Evolutionary conservation across 805 yeast species (phyloP), one percentile per base, ranked within the genome.

Genomic region (Pichia eremophila): DNA sequence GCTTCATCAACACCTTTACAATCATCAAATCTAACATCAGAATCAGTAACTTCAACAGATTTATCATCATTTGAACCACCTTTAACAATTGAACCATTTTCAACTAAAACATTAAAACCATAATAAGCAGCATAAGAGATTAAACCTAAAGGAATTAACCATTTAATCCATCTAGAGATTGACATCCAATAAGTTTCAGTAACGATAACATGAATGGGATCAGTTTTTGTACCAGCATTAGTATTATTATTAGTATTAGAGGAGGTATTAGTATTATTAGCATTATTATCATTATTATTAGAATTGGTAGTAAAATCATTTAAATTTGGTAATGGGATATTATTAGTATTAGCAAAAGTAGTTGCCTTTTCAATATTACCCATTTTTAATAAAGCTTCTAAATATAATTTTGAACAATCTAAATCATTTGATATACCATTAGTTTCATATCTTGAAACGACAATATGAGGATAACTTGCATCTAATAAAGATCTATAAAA

Each of bases 1-100:
- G 99, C 99, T 70, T 93, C 99, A 67, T 95, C 99, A 52, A 91
- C 95, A 48, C 99, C 99, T 60, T 90, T 83, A 35, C 95, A 98
- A 64, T 93, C 99, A 41, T 81, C 78, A 65, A 93, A 93, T 62
- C 81, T 82, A 38, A 90, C 97, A 39, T 85, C 85, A 7, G 91
- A 84, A 63, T 83, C 84, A 19, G 87, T 78, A 45, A 86, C 89
- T 57, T 89, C 96, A 40, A 87, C 83, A 4, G 87, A 74, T 61
- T 85, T 84, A 55, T 85, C 93, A 37, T 79, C 80, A 15, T 79
- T 77, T 54, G 85, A 89, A 14, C 84, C 65, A 54, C 77, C 74
- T 58, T 85, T 86, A 67, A 89, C 74, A 22, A 91, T 81, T 40
- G 93, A 82, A 15, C 91, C 85, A 51, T 83, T 77, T 63, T 91